phyloP scores from a whole-genome alignment of 345 rosid species.

The Odontarrhena argentea region DNA sequence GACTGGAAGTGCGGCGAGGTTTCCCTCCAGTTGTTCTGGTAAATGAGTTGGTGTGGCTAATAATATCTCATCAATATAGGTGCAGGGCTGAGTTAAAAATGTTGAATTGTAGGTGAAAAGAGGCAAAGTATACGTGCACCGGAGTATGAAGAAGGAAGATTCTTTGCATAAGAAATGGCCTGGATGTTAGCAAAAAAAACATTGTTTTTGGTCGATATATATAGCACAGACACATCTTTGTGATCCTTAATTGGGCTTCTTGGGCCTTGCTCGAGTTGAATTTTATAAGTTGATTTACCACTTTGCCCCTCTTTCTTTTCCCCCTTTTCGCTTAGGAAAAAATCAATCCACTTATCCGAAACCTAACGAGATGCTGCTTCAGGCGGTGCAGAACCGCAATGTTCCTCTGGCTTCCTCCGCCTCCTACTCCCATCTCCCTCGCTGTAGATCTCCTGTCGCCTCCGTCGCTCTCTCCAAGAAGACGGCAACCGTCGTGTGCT shows the following conservation, averaged over 20 bases:
- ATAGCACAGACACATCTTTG: slow-evolving; percentile 1
- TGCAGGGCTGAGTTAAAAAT: slow-evolving; percentile 22
- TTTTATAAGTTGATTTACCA: slow-evolving; percentile 19
- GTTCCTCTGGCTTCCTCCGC: slow-evolving; percentile 49
- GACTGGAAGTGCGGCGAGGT: slow-evolving; percentile 50
- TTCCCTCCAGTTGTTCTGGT: slow-evolving; percentile 75
- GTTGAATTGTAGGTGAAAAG: slow-evolving; percentile 64
- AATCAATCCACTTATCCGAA: slow-evolving; percentile 32
- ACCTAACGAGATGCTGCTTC: slow-evolving; percentile 48
- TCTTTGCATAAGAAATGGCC: slow-evolving; percentile 52
- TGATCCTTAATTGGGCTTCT: neutral
- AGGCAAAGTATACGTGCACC: slow-evolving; percentile 71
- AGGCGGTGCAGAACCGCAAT: slow-evolving; percentile 50
- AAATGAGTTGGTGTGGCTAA: slow-evolving; percentile 11
- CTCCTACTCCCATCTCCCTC: slow-evolving; percentile 49
- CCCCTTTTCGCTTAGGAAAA: slow-evolving; percentile 6
- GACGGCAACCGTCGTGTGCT: slow-evolving; percentile 47
- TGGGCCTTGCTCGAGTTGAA: slow-evolving; percentile 5
- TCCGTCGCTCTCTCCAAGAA: slow-evolving; percentile 28
- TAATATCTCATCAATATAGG: neutral
- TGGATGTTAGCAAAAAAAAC: slow-evolving; percentile 50
- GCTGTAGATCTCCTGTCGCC: slow-evolving; percentile 32
- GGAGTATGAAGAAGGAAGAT: slow-evolving; percentile 46
- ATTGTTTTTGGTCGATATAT: neutral
- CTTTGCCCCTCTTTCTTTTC: slow-evolving; percentile 1